Conservation (phyloP, 2,329 filamentous ascomycete genomes). For the Ceratocystis huliohia region DNA sequence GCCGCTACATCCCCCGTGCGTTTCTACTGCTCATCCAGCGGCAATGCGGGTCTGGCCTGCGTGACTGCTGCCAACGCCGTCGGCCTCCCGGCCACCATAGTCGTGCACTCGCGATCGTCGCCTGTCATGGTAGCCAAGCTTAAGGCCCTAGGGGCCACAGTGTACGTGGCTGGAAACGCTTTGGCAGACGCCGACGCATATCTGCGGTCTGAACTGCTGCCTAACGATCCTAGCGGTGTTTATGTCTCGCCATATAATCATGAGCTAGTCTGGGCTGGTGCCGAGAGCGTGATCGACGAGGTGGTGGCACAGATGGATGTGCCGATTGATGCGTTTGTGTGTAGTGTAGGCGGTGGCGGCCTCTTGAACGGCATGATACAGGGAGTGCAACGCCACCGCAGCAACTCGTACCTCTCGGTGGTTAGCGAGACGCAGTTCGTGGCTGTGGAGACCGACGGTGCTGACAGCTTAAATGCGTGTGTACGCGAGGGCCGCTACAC, state of each 20-base stretch:
- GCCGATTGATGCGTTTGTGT: slow-evolving; percentile 57
- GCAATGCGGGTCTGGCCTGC: slow-evolving; percentile 75
- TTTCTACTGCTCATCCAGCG: slow-evolving; percentile 71
- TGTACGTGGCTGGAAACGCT: slow-evolving; percentile 54
- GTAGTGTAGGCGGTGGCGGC: slow-evolving; percentile 69
- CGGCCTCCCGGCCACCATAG: slow-evolving; percentile 56
- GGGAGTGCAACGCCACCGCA: slow-evolving; percentile 23
- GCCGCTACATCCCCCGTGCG: slow-evolving; percentile 36
- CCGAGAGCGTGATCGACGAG: slow-evolving; percentile 45
- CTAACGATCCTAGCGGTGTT: slow-evolving; percentile 39
- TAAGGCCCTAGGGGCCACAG: slow-evolving; percentile 51
- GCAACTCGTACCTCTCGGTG: slow-evolving; percentile 27
- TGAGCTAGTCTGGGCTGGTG: slow-evolving; percentile 53
- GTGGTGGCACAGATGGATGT: slow-evolving; percentile 32
- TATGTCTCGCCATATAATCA: slow-evolving; percentile 62
- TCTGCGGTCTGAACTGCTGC: slow-evolving; percentile 46
- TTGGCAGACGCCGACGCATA: slow-evolving; percentile 59
- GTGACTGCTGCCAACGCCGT: slow-evolving; percentile 58
- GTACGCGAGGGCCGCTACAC: slow-evolving; percentile 44
- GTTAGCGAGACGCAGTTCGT: slow-evolving; percentile 41
- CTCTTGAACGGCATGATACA: slow-evolving; percentile 63
- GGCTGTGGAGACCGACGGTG: slow-evolving; percentile 64
- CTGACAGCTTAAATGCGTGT: slow-evolving; percentile 54
- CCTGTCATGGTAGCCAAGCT: slow-evolving; percentile 61
- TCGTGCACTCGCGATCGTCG: slow-evolving; percentile 55